Evolutionary conservation across 768 basidiomycete genomes (phyloP).

Genomic region (Termitomyces eurrhizus): DNA sequence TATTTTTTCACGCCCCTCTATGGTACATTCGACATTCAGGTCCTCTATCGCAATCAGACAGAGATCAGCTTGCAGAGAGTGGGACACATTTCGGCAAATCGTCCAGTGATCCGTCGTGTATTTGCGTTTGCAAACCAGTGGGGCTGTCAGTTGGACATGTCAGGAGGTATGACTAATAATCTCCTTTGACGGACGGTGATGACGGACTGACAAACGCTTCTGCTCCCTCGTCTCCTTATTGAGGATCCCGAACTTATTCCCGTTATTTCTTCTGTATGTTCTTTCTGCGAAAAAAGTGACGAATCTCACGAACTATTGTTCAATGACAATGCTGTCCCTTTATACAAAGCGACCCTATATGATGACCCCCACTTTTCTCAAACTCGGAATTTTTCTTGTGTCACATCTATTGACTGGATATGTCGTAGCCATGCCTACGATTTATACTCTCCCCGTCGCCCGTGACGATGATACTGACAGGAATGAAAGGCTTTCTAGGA

Average conservation of each 20-base stretch:
- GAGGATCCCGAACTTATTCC: not conserved
- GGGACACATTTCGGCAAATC: not conserved
- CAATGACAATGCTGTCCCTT: not conserved
- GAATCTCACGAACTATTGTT: not conserved
- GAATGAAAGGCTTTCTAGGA: not conserved
- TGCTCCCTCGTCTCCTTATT: not conserved
- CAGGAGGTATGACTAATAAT: conserved; percentile 5
- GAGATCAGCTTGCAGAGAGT: not conserved
- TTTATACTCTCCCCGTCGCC: not conserved
- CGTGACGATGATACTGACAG: not conserved
- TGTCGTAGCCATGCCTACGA: conserved; percentile 14
- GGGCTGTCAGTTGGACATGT: not conserved
- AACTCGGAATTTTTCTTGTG: conserved; percentile 4
- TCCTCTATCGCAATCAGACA: not conserved
- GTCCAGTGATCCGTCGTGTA: not conserved
- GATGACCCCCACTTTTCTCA: conserved; percentile 1
- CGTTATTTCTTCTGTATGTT: not conserved
- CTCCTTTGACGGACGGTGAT: conserved; percentile 5
- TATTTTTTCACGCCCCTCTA: not conserved
- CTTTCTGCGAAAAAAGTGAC: conserved; percentile 3
- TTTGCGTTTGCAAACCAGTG: not conserved
- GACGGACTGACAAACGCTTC: not conserved
- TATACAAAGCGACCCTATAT: not conserved
- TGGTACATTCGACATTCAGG: not conserved
- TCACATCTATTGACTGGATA: conserved; percentile 1